These are phyloP conservation scores for Mycena polygramma DNA, from an alignment of 768 basidiomycete genomes.

Conservation along the genomic window DNA sequence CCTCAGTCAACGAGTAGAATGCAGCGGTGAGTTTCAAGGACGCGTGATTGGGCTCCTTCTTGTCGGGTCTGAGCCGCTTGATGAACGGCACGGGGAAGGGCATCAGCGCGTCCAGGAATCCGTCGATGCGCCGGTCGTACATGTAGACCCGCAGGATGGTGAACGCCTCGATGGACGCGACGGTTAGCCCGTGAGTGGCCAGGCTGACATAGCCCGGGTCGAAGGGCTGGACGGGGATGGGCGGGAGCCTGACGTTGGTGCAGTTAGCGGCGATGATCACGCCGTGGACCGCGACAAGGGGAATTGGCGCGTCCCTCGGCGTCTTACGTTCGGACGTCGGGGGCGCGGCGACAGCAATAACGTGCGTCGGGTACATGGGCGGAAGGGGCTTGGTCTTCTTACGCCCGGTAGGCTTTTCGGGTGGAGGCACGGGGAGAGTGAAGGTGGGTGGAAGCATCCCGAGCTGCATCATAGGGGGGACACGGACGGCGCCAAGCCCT, in stretches of 20 bases:
- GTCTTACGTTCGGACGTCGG: not conserved
- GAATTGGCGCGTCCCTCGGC: not conserved
- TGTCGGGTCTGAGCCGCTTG: not conserved
- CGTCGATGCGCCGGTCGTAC: conserved; percentile 58
- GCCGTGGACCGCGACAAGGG: conserved; percentile 54
- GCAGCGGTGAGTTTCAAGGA: not conserved
- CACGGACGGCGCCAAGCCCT: conserved; percentile 12
- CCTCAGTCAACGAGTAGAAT: not conserved
- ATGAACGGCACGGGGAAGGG: conserved; percentile 13
- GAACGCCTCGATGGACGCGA: conserved; percentile 63
- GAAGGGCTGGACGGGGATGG: not conserved
- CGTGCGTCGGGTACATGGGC: conserved; percentile 20
- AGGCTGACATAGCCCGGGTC: conserved; percentile 45
- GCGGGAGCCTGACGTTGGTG: conserved; percentile 47
- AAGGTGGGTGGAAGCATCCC: not conserved
- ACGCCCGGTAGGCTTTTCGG: not conserved
- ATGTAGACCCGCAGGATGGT: conserved; percentile 58
- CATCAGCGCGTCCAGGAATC: conserved; percentile 20
- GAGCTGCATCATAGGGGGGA: not conserved
- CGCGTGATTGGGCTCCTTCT: not conserved
- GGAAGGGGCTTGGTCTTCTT: not conserved
- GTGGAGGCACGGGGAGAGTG: not conserved
- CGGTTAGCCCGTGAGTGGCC: conserved; percentile 59
- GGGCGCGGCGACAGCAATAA: conserved; percentile 11
- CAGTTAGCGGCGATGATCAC: conserved; percentile 54